These are phyloP conservation scores for Eucalyptus globulus DNA, from an alignment of 345 rosid species.

Conservation along the genomic window DNA sequence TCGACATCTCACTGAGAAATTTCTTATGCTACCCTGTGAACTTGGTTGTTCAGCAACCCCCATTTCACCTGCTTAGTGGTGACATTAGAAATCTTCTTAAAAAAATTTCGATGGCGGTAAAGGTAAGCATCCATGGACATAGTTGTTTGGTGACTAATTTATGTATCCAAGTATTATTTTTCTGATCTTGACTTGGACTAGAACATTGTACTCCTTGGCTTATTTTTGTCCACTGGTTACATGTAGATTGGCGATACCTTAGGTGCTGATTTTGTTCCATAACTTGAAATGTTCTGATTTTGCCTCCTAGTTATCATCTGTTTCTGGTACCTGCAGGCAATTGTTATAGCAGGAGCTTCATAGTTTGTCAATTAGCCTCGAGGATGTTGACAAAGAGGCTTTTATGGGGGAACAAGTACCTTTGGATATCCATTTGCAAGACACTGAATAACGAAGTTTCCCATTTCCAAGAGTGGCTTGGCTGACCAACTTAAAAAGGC, in stretches of 20 bases:
- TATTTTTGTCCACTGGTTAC: background rate
- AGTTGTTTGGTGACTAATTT: background rate
- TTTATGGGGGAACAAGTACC: background rate
- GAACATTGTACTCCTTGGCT: background rate
- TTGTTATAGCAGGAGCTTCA: background rate
- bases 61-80: background rate
- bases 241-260: background rate
- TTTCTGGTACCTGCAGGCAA: background rate
- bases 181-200: background rate
- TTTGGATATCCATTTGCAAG: background rate
- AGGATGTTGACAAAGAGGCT: background rate
- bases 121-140: background rate
- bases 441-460: background rate
- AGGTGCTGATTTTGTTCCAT: background rate
- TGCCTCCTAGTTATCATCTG: background rate
- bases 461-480: background rate
- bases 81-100: background rate
- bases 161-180: background rate
- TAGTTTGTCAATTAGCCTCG: background rate
- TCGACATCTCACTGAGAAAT: background rate
- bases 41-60: background rate
- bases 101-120: accelerated
- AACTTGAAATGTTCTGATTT: background rate
- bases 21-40: background rate
- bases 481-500: background rate